Evolutionary conservation across 495 filamentous ascomycete species (phyloP), one percentile per base, ranked within the genome.

Genomic region (Penicillium simplicissimum): DNA sequence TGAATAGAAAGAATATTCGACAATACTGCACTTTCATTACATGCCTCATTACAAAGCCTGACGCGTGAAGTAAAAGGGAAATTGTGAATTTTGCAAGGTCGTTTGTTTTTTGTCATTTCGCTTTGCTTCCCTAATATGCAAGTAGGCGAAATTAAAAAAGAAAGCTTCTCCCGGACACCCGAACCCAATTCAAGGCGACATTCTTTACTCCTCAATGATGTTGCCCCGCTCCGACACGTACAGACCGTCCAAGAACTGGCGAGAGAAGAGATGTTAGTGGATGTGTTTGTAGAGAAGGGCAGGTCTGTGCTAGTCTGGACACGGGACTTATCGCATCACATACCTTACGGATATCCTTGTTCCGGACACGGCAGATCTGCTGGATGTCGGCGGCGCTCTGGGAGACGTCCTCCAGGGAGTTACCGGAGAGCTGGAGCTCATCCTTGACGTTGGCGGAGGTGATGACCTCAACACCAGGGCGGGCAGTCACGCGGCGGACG

Each of bases 261-360:
- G 37, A 62, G 4, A 54, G 15, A n/a, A 51, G 35, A 51, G 15
- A 35, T 38, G 55, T 74, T 48, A 66, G 54, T 55, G n/a, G n/a
- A 62, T 56, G 10, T 3, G 0, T 11, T 35, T 0, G 49, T 17
- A 14, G 34, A 6, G 21, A 4, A n/a, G 4, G 1, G n/a, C 1
- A 23, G 4, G 8, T 21, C 42, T 21, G 21, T 45, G 17, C 17
- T 19, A 21, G 19, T 45, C 2, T 13, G 13, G 5, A 17, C 42
- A 4, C 14, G n/a, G 37, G 4, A 6, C 7, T 5, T 8, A 14
- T 53, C 28, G 8, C 8, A 11, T 35, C 54, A 65, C 82, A 61
- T 68, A 96, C 92, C 91, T 98, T 97, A 82, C 96, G 93, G 85
- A 98, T 98, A 96, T 98, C 95, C 92, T 98, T 98, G 89, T 98